A percentile compares a stretch with the other conserved stretches of the same genome.
Evolutionary conservation across 495 filamentous ascomycete genomes (phyloP).

Genomic region (Massariosphaeria phaeospora): DNA sequence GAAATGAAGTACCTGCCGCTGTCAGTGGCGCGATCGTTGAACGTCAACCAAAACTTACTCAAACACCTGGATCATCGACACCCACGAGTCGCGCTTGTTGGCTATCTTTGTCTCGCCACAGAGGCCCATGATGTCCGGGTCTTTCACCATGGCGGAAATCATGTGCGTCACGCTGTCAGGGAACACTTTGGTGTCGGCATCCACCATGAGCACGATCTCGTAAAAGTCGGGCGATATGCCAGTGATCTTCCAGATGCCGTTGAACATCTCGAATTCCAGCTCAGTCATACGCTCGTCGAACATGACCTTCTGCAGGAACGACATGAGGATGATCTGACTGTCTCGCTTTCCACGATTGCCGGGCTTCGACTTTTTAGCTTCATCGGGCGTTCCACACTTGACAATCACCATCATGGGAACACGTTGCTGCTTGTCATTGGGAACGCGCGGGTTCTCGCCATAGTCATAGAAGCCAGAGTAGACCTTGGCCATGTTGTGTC

Average conservation of each 20-base stretch:
- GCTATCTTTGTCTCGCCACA: conserved; percentile 99
- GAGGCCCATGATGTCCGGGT: conserved; percentile 98
- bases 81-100: conserved; percentile 92
- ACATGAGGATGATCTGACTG: conserved; percentile 98
- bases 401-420: conserved; percentile 99
- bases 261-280: conserved; percentile 99
- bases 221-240: conserved; percentile 97
- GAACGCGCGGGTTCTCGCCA: conserved; percentile 71
- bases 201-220: conserved; percentile 96
- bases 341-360: conserved; percentile 98
- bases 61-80: conserved; percentile 99
- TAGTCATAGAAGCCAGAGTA: conserved; percentile 99
- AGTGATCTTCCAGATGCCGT: conserved; percentile 96
- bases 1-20: conserved; percentile 79
- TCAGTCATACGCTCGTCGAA: conserved; percentile 99
- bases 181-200: conserved; percentile 98
- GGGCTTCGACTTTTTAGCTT: conserved; percentile 73
- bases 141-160: conserved; percentile 98
- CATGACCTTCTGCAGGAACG: conserved; percentile 99
- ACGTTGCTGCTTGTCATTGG: conserved; percentile 84
- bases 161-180: conserved; percentile 97
- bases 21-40: conserved; percentile 31
- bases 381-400: conserved; percentile 90
- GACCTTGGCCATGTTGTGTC: conserved; percentile 99
- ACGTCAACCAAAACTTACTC: conserved; percentile 50